Evolutionary conservation across 495 filamentous ascomycete genomes (phyloP).

Genomic region (Rhypophila decipiens): DNA sequence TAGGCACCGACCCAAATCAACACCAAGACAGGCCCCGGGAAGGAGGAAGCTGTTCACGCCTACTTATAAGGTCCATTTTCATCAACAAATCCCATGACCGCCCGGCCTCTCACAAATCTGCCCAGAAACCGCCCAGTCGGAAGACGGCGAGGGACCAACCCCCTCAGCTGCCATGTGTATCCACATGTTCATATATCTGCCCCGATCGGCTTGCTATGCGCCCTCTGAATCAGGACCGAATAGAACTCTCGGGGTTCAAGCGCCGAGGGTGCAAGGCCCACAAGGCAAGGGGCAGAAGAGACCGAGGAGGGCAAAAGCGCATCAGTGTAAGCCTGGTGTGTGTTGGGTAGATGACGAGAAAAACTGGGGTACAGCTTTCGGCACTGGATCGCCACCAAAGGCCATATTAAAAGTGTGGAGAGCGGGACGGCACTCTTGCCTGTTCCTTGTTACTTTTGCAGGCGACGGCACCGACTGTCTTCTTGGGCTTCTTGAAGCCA

Average conservation of each 20-base stretch:
- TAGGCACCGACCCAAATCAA: no score
- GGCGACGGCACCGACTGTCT: neutral
- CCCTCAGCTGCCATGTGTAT: neutral
- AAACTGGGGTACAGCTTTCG: slow-evolving; percentile 4
- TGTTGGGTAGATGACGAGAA: slow-evolving; percentile 1
- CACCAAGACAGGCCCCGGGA: no score
- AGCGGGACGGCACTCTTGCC: no score
- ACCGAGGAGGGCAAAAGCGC: neutral
- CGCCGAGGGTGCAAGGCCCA: slow-evolving; percentile 1
- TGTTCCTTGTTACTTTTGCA: no score
- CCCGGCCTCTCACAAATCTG: neutral
- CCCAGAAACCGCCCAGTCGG: slow-evolving; percentile 16
- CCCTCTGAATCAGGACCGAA: slow-evolving; percentile 6
- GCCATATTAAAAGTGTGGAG: no score
- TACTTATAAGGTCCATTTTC: no score
- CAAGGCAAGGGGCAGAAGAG: neutral
- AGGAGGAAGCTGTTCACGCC: no score
- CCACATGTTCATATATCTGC: slow-evolving; percentile 9
- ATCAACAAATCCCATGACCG: neutral
- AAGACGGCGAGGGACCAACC: slow-evolving; percentile 11
- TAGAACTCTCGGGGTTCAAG: slow-evolving; percentile 3
- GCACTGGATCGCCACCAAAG: slow-evolving; percentile 1
- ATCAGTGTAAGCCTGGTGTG: neutral
- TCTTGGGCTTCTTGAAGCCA: no score
- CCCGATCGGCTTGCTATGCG: neutral